A percentile compares a stretch with the other conserved stretches of the same genome.
Conservation (phyloP, 495 filamentous ascomycete species). For the Amorphotheca resinae region DNA sequence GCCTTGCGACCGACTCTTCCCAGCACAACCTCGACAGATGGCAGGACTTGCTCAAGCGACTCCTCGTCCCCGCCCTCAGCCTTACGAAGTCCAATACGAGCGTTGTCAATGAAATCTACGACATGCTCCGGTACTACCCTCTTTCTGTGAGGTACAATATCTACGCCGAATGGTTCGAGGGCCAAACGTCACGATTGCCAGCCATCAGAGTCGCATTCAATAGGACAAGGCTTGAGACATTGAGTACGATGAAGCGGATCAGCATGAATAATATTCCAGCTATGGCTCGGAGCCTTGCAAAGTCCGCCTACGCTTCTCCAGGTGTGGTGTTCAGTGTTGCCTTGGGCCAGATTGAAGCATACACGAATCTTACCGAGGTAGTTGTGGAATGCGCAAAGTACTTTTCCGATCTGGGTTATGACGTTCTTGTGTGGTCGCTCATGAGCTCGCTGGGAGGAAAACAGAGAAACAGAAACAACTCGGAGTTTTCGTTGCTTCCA, state of each 20-base stretch:
- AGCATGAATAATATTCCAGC: constrained; percentile 70
- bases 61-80: constrained; percentile 75
- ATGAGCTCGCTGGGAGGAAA: constrained; percentile 66
- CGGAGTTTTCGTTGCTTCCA: constrained; percentile 67
- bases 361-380: constrained; percentile 83
- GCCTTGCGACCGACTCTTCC: constrained; percentile 56
- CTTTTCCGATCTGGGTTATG: constrained; percentile 84
- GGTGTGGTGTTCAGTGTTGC: constrained; percentile 85
- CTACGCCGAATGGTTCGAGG: constrained; percentile 85
- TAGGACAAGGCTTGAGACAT: constrained; percentile 61
- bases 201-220: constrained; percentile 72
- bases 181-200: constrained; percentile 58
- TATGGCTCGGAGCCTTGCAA: constrained; percentile 77
- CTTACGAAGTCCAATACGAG: constrained; percentile 71
- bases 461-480: constrained; percentile 64
- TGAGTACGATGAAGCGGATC: constrained; percentile 70
- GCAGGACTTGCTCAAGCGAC: constrained; percentile 66
- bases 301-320: constrained; percentile 74
- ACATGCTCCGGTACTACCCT: constrained; percentile 65
- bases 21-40: constrained; percentile 56
- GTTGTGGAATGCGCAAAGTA: constrained; percentile 89
- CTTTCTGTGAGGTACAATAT: constrained; percentile 70
- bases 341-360: constrained; percentile 75
- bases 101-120: constrained; percentile 72
- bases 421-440: constrained; percentile 83